Evolutionary conservation across 306 rosid species (phyloP).

Genomic region (Biancaea sappan): DNA sequence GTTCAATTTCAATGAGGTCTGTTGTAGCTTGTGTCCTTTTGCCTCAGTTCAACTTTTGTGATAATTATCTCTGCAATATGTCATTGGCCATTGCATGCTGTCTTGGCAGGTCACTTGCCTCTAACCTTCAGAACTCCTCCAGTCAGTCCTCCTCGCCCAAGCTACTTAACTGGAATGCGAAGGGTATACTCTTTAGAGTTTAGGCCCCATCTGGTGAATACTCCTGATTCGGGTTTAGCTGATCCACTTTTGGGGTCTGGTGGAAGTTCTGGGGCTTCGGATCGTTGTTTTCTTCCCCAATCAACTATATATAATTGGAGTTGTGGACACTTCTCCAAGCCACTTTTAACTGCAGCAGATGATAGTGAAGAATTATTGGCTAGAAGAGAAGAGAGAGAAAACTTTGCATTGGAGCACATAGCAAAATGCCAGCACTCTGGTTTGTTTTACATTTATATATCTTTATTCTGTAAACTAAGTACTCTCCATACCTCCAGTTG

Average conservation of each 20-base stretch:
- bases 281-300: constrained; percentile 90
- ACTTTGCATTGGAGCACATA: constrained; percentile 82
- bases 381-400: constrained; percentile 94
- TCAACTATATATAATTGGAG: constrained; percentile 96
- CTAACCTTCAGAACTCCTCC: constrained; percentile 96
- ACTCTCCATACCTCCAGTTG: constrained; percentile 1
- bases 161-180: constrained; percentile 83
- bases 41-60: constrained; percentile 9
- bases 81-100: constrained; percentile 18
- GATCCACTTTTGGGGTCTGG: constrained; percentile 91
- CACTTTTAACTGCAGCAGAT: constrained; percentile 73
- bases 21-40: constrained; percentile 9
- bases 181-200: constrained; percentile 94
- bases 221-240: constrained; percentile 94
- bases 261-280: constrained; percentile 63
- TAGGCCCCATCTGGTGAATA: constrained; percentile 83
- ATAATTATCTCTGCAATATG: constrained; percentile 1
- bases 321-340: constrained; percentile 96
- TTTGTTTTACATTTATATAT: constrained; percentile 36
- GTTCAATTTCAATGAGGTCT: constrained; percentile 9
- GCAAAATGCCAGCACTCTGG: constrained; percentile 95
- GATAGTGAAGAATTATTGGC: constrained; percentile 70
- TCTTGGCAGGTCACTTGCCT: constrained; percentile 78
- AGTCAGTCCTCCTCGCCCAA: constrained; percentile 96
- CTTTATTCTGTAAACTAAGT: constrained; percentile 1